Conservation (phyloP, 768 basidiomycete genomes). For the Hortiboletus campestris region DNA sequence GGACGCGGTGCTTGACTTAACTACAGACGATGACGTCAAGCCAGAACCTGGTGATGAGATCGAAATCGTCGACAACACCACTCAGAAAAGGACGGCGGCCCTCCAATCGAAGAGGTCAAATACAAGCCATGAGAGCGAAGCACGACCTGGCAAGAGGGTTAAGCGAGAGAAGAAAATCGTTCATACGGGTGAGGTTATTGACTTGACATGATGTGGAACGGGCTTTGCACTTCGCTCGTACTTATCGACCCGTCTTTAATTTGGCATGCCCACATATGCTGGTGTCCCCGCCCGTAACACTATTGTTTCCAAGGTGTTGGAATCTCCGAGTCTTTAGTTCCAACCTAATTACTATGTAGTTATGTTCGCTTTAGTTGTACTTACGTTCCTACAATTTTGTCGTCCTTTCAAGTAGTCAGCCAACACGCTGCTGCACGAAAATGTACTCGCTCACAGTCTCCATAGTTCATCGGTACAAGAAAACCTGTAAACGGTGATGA, state of each 20-base stretch:
- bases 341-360: background rate
- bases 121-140: background rate
- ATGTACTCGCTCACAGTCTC: background rate
- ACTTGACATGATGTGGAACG: conserved; percentile 26
- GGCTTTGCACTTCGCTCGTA: background rate
- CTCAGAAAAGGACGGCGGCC: background rate
- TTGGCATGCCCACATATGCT: background rate
- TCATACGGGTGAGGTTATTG: conserved; percentile 27
- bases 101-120: conserved; percentile 5
- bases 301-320: background rate
- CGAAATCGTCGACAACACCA: conserved; percentile 2
- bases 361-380: background rate
- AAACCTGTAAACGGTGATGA: background rate
- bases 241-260: background rate
- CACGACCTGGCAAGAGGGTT: conserved; percentile 23
- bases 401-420: background rate
- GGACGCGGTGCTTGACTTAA: conserved; percentile 25
- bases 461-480: background rate
- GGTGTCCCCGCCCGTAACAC: background rate
- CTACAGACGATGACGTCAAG: conserved; percentile 8
- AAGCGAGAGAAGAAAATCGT: conserved; percentile 23
- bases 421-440: background rate
- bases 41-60: conserved; percentile 8
- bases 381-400: background rate
- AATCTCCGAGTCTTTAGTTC: background rate